Evolutionary conservation across 306 rosid genomes (phyloP).

Genomic region (Malus asiatica): DNA sequence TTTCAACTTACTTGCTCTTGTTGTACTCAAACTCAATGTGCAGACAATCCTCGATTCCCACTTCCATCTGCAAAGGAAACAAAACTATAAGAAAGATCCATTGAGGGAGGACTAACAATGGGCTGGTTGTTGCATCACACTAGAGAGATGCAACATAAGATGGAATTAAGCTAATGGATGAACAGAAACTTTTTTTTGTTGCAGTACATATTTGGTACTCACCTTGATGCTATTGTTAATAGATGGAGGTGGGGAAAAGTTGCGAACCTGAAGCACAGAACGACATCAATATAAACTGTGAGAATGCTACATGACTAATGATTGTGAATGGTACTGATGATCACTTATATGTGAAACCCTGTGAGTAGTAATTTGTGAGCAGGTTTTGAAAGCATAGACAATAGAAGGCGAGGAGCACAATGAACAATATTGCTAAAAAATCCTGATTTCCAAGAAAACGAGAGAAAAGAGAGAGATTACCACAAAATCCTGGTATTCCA

Average conservation of each 20-base stretch:
- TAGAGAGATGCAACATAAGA: conserved; percentile 8
- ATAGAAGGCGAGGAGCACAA: not conserved
- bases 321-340: not conserved
- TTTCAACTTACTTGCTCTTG: conserved; percentile 84
- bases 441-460: not conserved
- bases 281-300: conserved; percentile 11
- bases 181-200: not conserved
- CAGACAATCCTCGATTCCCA: conserved; percentile 97
- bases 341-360: not conserved
- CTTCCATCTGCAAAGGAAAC: conserved; percentile 78
- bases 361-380: not conserved
- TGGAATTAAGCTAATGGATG: conserved; percentile 7
- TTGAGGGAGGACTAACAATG: not conserved
- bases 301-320: conserved; percentile 2
- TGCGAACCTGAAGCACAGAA: conserved; percentile 66
- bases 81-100: conserved; percentile 11
- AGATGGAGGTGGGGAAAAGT: conserved; percentile 75
- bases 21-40: conserved; percentile 97
- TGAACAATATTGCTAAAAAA: not conserved
- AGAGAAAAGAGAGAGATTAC: conserved; percentile 30
- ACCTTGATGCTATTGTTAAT: conserved; percentile 98
- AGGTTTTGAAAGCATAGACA: not conserved
- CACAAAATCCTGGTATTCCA: conserved; percentile 93
- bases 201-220: conserved; percentile 15
- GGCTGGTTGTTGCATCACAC: conserved; percentile 8